Conservation (phyloP, 495 filamentous ascomycete genomes). For the Neurospora sp. region DNA sequence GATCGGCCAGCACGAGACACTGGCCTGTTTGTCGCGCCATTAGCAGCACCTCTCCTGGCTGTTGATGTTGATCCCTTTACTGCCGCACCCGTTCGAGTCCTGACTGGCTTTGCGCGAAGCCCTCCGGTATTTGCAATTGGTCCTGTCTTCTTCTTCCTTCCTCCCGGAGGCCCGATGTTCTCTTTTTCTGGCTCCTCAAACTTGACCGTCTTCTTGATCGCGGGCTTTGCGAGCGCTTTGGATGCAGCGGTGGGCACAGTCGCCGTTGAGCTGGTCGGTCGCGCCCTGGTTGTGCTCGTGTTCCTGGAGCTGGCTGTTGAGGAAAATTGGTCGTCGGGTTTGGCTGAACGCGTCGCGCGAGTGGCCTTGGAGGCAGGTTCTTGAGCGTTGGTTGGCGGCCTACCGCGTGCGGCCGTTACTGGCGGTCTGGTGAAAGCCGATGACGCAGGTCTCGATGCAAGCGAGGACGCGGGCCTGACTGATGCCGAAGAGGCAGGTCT, state of each 20-base stretch:
- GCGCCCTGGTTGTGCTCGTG: background rate
- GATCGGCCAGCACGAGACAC: background rate
- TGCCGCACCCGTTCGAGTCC: conserved; percentile 12
- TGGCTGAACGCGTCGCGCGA: conserved; percentile 8
- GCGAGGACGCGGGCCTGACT: background rate
- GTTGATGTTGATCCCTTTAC: background rate
- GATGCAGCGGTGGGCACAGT: conserved; percentile 16
- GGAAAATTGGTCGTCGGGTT: background rate
- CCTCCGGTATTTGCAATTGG: conserved; percentile 22
- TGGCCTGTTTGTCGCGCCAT: background rate
- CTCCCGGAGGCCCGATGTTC: conserved; percentile 31
- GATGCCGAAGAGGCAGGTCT: background rate
- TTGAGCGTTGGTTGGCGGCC: conserved; percentile 32
- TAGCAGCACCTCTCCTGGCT: background rate
- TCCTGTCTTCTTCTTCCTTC: conserved; percentile 19
- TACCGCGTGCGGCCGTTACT: conserved; percentile 27
- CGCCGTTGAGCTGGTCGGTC: background rate
- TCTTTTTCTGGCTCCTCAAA: conserved; percentile 51
- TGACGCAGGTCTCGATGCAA: background rate
- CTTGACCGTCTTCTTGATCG: conserved; percentile 43
- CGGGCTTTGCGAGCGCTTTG: conserved; percentile 24
- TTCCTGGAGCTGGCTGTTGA: background rate
- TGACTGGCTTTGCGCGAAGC: conserved; percentile 34
- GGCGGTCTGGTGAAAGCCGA: background rate
- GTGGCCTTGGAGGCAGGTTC: conserved; percentile 14